Evolutionary conservation across 148 eudicot species (phyloP).

Genomic region (Arbutus unedo): DNA sequence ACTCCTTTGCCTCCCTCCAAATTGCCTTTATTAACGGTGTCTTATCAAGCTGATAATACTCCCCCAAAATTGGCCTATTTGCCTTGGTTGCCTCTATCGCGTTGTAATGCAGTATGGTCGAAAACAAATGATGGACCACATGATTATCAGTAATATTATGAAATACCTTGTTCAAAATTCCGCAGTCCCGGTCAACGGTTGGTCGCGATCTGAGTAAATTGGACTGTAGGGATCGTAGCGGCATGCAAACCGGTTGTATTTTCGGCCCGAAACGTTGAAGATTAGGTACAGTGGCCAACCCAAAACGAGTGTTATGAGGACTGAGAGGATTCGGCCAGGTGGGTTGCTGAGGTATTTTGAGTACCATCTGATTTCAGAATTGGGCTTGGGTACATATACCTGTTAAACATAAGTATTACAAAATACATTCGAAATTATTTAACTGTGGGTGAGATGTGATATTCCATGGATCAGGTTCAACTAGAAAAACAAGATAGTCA

Average conservation of each 20-base stretch:
- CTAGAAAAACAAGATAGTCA: too few relatives aligned
- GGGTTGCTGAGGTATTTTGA: constrained; percentile 69
- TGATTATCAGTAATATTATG: constrained; percentile 82
- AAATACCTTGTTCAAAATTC: too few relatives aligned
- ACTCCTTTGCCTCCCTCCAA: constrained; percentile 81
- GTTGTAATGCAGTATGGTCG: constrained; percentile 83
- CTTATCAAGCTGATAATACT: constrained; percentile 61
- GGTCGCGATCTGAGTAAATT: constrained; percentile 63
- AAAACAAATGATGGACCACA: constrained; percentile 76
- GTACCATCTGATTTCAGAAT: constrained; percentile 36
- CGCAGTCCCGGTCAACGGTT: too few relatives aligned
- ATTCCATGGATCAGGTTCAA: too few relatives aligned
- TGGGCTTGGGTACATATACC: constrained; percentile 68
- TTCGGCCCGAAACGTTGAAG: constrained; percentile 73
- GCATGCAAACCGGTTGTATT: constrained; percentile 64
- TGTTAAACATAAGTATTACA: too few relatives aligned
- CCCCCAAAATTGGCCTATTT: constrained; percentile 65
- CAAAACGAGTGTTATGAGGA: constrained; percentile 48
- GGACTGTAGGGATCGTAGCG: constrained; percentile 85
- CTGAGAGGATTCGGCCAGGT: constrained; percentile 51
- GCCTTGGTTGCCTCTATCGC: constrained; percentile 85
- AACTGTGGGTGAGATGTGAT: too few relatives aligned
- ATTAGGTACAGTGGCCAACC: constrained; percentile 76
- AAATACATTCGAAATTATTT: too few relatives aligned
- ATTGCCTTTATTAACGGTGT: constrained; percentile 62